Evolutionary conservation across 2,329 filamentous ascomycete species (phyloP), one percentile per base, ranked within the genome.

Genomic region (Cytospora schulzeri): DNA sequence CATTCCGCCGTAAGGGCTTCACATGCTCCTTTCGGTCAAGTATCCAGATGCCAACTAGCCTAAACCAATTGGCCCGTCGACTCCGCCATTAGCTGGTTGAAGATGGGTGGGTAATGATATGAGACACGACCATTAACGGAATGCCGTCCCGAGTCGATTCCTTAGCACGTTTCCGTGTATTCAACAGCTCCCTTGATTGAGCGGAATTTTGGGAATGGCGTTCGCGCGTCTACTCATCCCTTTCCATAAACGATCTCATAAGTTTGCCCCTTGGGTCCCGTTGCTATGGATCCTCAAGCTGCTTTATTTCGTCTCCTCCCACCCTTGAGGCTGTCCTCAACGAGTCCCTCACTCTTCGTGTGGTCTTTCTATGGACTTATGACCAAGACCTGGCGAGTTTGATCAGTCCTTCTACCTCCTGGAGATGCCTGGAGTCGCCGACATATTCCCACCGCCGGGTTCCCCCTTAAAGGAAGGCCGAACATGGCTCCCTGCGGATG

Each of bases 381-480:
- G 14, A 56, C 31, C 60, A 15, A 24, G 38, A 11, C 28, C 22
- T n/a, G 52, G 41, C 11, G 53, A 22, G 24, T 38, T 22, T 33
- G 14, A 56, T 6, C 15, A 38, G 8, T 26, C 41, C 52, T 15
- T 29, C 14, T 8, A 22, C 15, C 19, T 31, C n/a, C 24, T 38
- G 38, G 54, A 33, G 11, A 62, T 62, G 52, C 45, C n/a, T 24
- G 45, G 8, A 48, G 22, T 24, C 45, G 60, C 51, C 53, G 53
- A 28, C 24, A 50, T 62, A 28, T 62, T 62, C 28, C 50, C 41
- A 38, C 60, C 60, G 19, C 52, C 52, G 24, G 60, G 50, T 12
- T 62, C 60, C 38, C 60, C 60, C 22, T n/a, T 62, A 12, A 62
- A 62, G 51, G 60, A 62, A 50, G 60, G 60, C 19, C 60, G 60